Conservation (phyloP, 2,329 filamentous ascomycete genomes). For the Periconia digitata region DNA sequence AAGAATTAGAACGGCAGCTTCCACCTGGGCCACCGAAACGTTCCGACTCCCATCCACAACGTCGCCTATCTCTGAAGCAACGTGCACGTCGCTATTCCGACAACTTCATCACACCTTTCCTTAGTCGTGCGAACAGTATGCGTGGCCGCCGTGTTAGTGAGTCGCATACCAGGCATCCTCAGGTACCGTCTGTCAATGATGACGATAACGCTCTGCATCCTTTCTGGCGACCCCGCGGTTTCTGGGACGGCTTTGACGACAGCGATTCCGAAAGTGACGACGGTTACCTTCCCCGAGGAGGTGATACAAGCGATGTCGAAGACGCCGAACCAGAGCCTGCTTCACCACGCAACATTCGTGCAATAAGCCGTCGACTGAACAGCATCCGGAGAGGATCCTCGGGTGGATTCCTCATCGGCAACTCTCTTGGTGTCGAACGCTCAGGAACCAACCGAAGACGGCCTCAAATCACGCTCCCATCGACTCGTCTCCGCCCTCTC, state of each 20-base stretch:
- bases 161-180: slow-evolving; percentile 21
- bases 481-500: slow-evolving; percentile 13
- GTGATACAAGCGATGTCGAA: slow-evolving; percentile 49
- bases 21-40: slow-evolving; percentile 28
- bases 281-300: slow-evolving; percentile 46
- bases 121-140: slow-evolving; percentile 33
- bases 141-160: slow-evolving; percentile 25
- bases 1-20: slow-evolving; percentile 49
- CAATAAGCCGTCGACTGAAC: slow-evolving; percentile 32
- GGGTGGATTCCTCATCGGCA: slow-evolving; percentile 55
- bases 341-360: slow-evolving; percentile 19
- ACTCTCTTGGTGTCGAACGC: slow-evolving; percentile 58
- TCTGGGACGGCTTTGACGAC: slow-evolving; percentile 61
- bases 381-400: slow-evolving; percentile 43
- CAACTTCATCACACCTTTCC: slow-evolving; percentile 46
- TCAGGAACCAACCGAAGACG: slow-evolving; percentile 37
- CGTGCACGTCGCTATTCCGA: slow-evolving; percentile 51
- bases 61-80: slow-evolving; percentile 46
- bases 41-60: slow-evolving; percentile 38
- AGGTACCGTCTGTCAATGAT: slow-evolving; percentile 33
- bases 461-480: slow-evolving; percentile 29
- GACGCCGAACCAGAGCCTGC: slow-evolving; percentile 19
- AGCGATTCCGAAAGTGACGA: slow-evolving; percentile 42
- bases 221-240: slow-evolving; percentile 65
- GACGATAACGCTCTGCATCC: slow-evolving; percentile 56